Conservation (phyloP, 2,329 filamentous ascomycete genomes). For the Aspergillus uvarum region DNA sequence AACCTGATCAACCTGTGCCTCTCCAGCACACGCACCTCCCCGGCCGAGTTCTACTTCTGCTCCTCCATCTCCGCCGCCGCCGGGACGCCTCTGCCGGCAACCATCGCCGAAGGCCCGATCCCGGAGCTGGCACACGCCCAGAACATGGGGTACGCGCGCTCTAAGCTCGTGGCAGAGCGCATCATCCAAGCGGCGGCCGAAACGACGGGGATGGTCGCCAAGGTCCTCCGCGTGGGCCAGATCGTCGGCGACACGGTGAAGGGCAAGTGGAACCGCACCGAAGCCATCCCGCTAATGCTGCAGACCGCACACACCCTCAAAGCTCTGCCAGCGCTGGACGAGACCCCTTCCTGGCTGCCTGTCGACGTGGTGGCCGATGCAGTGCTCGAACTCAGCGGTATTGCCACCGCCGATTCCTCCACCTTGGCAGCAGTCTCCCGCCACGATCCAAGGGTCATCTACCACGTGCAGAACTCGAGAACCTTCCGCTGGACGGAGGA, state of each 20-base stretch:
- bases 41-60: conserved; percentile 51
- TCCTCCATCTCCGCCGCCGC: conserved; percentile 51
- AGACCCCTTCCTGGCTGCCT: conserved; percentile 16
- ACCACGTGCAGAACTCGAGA: conserved; percentile 15
- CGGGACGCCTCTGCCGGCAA: conserved; percentile 29
- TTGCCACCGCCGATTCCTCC: neutral
- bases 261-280: conserved; percentile 18
- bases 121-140: conserved; percentile 39
- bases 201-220: conserved; percentile 25
- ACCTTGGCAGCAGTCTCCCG: neutral
- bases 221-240: conserved; percentile 33
- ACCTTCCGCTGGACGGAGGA: conserved; percentile 38
- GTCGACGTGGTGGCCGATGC: conserved; percentile 14
- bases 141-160: conserved; percentile 45
- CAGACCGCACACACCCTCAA: conserved; percentile 37
- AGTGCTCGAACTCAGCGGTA: conserved; percentile 7
- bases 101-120: conserved; percentile 39
- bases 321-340: conserved; percentile 12
- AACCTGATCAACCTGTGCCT: conserved; percentile 48
- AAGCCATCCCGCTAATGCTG: conserved; percentile 54
- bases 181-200: conserved; percentile 33
- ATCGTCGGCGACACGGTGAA: conserved; percentile 30
- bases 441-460: conserved; percentile 5
- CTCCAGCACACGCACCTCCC: conserved; percentile 27
- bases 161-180: conserved; percentile 42